phyloP scores from a whole-genome alignment of 345 rosid genomes.

The Salix viminalis region DNA sequence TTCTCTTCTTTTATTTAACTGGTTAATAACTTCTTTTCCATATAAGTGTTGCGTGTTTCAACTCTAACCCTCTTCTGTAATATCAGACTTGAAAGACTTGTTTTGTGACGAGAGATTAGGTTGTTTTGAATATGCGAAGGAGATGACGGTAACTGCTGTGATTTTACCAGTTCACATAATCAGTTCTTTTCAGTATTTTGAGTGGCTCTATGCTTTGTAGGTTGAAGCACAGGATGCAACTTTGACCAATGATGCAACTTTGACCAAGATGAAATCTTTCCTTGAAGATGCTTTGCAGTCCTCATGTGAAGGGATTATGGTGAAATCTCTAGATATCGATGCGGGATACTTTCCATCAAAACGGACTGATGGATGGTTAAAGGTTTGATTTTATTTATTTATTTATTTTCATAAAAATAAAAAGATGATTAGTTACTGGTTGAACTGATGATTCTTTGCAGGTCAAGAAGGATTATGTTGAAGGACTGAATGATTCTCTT shows the following conservation, averaged over 20 bases:
- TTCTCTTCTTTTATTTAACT: slow-evolving; percentile 7
- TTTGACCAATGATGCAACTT: slow-evolving; percentile 40
- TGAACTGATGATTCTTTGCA: slow-evolving; percentile 26
- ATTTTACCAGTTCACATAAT: not conserved
- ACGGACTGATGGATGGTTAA: slow-evolving; percentile 83
- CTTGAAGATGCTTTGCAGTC: slow-evolving; percentile 65
- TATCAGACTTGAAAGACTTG: slow-evolving; percentile 55
- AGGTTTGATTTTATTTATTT: slow-evolving; percentile 38
- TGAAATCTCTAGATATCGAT: slow-evolving; percentile 62
- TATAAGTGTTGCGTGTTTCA: not conserved
- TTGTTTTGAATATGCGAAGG: slow-evolving; percentile 60
- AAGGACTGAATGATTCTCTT: slow-evolving; percentile 70
- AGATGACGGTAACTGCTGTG: slow-evolving; percentile 52
- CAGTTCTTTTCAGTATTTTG: slow-evolving; percentile 11
- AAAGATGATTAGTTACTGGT: not conserved
- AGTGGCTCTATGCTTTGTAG: slow-evolving; percentile 26
- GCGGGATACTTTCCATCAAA: slow-evolving; percentile 79
- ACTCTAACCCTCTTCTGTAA: slow-evolving; percentile 1
- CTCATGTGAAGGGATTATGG: slow-evolving; percentile 86
- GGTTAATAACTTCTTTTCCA: not conserved
- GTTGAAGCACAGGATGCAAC: slow-evolving; percentile 56
- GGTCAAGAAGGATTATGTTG: slow-evolving; percentile 90
- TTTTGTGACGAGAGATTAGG: slow-evolving; percentile 60
- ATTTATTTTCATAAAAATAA: not conserved
- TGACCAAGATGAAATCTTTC: slow-evolving; percentile 46